Conservation (phyloP, 345 rosid species). For the Odontarrhena argentea region DNA sequence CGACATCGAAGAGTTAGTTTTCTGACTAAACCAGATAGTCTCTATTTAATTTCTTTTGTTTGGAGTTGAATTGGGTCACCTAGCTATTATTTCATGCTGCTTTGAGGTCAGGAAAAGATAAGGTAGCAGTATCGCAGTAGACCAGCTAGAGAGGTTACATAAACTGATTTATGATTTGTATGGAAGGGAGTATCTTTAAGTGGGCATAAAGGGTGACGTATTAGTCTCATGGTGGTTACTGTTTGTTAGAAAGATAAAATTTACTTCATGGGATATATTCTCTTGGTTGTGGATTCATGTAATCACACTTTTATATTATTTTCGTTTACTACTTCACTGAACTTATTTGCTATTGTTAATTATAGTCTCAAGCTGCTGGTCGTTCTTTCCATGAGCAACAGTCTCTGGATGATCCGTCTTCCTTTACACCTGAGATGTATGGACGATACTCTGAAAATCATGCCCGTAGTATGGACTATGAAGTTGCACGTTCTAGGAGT, state of each 20-base stretch:
- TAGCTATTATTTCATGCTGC: background rate
- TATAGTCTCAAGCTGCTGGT: conserved; percentile 51
- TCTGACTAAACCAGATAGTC: conserved; percentile 33
- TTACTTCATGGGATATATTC: background rate
- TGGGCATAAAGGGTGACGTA: background rate
- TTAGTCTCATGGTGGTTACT: background rate
- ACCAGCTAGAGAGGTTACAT: conserved; percentile 3
- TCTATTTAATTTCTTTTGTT: conserved; percentile 27
- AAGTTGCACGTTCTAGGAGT: conserved; percentile 54
- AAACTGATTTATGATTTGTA: background rate
- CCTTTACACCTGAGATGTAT: conserved; percentile 51
- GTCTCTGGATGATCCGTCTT: conserved; percentile 63
- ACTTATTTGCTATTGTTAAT: conserved; percentile 20
- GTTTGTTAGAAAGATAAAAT: background rate
- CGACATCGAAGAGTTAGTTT: conserved; percentile 69
- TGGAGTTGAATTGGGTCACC: background rate
- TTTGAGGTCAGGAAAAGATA: background rate
- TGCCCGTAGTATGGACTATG: conserved; percentile 56
- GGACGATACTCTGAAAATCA: conserved; percentile 58
- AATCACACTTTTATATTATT: background rate
- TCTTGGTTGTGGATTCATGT: background rate
- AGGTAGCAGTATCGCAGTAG: conserved; percentile 3
- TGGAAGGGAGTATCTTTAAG: conserved; percentile 6
- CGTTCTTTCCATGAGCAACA: conserved; percentile 68
- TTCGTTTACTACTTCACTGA: background rate